Percentiles rank a stretch among this genome's conserved stretches.
Conservation (phyloP, 352 stramenopile species). For the Pythium monospermum region DNA sequence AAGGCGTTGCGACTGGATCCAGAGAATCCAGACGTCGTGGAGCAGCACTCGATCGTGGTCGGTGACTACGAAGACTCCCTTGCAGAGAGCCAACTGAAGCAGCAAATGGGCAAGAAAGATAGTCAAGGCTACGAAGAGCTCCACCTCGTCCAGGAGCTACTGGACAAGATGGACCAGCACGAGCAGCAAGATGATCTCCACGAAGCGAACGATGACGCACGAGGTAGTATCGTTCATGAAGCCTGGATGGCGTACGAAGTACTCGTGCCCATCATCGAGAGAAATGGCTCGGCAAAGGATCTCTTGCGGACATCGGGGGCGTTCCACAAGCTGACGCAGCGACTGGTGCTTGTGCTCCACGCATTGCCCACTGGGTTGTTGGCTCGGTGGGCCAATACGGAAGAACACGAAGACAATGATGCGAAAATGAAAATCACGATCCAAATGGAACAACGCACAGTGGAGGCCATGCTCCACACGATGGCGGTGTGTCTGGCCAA, state of each 20-base stretch:
- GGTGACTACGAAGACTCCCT: conserved; percentile 62
- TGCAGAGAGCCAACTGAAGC: conserved; percentile 28
- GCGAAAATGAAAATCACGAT: neutral
- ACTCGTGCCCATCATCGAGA: conserved; percentile 45
- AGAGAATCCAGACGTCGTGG: conserved; percentile 54
- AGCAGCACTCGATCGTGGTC: conserved; percentile 70
- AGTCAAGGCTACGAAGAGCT: conserved; percentile 28
- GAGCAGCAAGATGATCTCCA: neutral
- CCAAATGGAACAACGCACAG: conserved; percentile 18
- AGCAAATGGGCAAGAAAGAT: conserved; percentile 3
- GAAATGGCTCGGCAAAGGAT: conserved; percentile 33
- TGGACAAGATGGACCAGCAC: conserved; percentile 40
- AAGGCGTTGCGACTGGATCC: conserved; percentile 36
- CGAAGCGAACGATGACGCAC: neutral
- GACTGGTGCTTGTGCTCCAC: conserved; percentile 24
- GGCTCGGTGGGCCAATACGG: neutral
- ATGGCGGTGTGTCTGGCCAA: conserved; percentile 25
- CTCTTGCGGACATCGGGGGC: conserved; percentile 56
- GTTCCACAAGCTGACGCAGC: conserved; percentile 38
- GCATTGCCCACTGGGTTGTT: too few species aligned
- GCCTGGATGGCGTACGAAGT: conserved; percentile 46
- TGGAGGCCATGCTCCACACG: conserved; percentile 44
- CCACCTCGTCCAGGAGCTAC: conserved; percentile 36
- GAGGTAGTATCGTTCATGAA: conserved; percentile 3
- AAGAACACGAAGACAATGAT: neutral